Conservation (phyloP, 176 grass and related monocot genomes). For the Themeda triandra region DNA sequence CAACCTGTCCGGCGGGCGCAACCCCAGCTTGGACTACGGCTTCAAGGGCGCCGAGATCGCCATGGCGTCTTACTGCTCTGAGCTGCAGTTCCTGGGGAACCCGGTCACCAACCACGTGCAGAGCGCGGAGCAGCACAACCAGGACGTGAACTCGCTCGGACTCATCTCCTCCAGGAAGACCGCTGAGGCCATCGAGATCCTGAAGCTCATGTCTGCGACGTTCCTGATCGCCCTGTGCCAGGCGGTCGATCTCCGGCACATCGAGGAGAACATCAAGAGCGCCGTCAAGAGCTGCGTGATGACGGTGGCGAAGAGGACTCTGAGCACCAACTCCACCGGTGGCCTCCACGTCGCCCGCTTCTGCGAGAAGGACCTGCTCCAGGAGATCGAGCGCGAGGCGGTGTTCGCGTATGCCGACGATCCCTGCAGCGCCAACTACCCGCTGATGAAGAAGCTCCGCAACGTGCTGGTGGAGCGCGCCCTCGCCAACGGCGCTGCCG, state of each 20-base stretch:
- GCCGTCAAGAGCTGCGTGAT: conserved; percentile 44
- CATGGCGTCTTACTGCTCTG: conserved; percentile 83
- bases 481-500: conserved; percentile 40
- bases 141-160: conserved; percentile 70
- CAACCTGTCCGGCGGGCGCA: conserved; percentile 71
- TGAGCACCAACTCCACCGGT: conserved; percentile 37
- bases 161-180: conserved; percentile 78
- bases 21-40: conserved; percentile 78
- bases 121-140: conserved; percentile 83
- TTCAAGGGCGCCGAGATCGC: conserved; percentile 89
- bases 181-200: conserved; percentile 58
- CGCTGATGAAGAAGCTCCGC: conserved; percentile 62
- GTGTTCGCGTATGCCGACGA: conserved; percentile 68
- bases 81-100: conserved; percentile 82
- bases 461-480: conserved; percentile 62
- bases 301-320: conserved; percentile 44
- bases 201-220: conserved; percentile 71
- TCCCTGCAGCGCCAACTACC: conserved; percentile 62
- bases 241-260: conserved; percentile 58
- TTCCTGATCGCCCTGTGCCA: conserved; percentile 64
- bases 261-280: conserved; percentile 60
- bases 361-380: conserved; percentile 57
- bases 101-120: conserved; percentile 87
- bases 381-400: conserved; percentile 52
- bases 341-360: conserved; percentile 47